Evolutionary conservation across 2,329 filamentous ascomycete species (phyloP), one percentile per base, ranked within the genome.

Genomic region (Hypomyces rosellus): DNA sequence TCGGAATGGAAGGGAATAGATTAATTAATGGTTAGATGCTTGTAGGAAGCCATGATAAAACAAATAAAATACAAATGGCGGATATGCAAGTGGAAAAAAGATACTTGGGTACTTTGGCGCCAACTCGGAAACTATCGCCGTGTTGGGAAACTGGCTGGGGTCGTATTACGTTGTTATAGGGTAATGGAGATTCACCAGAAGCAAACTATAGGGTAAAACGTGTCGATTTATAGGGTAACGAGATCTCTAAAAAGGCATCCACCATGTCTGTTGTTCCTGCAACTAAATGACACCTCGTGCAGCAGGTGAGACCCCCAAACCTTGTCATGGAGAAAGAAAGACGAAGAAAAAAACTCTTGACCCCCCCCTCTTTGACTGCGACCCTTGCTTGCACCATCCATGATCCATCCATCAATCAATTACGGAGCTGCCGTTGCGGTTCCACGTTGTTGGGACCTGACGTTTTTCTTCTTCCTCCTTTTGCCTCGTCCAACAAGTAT

Each of bases 131-230:
- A 16, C 46, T 34, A 50, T 50, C 15, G 33, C 48, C 48, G 5
- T 12, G 15, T 49, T 37, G 36, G 51, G 46, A 34, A 37, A 39
- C 52, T 40, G 25, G 25, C 18, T 20, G 20, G 36, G 13, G 15
- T 36, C 33, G 33, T 47, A 62, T 63, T 62, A 62, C 60, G 59
- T 62, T 62, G 54, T 57, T 60, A 59, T 62, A 61, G 58, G 59
- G 61, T 63, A 63, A 63, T 45, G 48, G 25, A 30, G 25, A 30
- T 30, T 30, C 25, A 30, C 25, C 25, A 11, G 25, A 6, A 30
- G 25, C 25, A 30, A 30, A 30, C 25, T 30, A 55, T 53, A 54
- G 53, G 51, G 54, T 55, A 59, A 57, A 45, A 54, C 34, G 37
- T 47, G 42, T 47, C 47, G 48, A 46, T 46, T 46, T 50, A 50